Evolutionary conservation across 768 basidiomycete species (phyloP).

Genomic region (Trametes punicea): DNA sequence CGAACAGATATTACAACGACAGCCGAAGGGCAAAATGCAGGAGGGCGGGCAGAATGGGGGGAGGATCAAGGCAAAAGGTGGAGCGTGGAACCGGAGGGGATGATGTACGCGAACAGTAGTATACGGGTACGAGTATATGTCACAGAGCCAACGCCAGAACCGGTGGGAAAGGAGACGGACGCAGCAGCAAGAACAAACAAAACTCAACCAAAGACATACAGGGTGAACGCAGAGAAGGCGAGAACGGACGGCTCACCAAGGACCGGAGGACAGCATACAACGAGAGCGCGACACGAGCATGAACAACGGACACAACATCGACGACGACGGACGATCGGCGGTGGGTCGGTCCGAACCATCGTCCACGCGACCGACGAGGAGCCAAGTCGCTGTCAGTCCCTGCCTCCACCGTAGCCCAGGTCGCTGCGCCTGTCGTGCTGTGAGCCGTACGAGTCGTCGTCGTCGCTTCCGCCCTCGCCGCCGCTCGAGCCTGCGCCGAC

Average conservation of each 20-base stretch:
- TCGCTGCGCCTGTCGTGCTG: slow-evolving; percentile 28
- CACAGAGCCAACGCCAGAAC: neutral
- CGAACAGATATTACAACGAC: slow-evolving; percentile 2
- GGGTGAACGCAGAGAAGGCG: neutral
- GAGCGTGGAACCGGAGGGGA: neutral
- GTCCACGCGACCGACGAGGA: no score
- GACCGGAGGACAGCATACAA: neutral
- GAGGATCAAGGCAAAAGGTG: neutral
- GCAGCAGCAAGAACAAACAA: neutral
- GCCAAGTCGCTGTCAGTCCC: slow-evolving; percentile 10
- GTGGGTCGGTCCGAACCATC: no score
- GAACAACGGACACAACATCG: neutral
- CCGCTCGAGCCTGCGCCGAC: slow-evolving; percentile 20
- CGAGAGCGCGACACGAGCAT: neutral
- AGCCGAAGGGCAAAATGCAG: neutral
- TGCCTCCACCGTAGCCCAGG: slow-evolving; percentile 17
- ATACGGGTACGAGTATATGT: slow-evolving; percentile 1
- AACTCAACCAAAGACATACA: neutral
- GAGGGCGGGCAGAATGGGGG: neutral
- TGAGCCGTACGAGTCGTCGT: slow-evolving; percentile 31
- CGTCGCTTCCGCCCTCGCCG: slow-evolving; percentile 29
- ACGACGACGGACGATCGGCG: neutral
- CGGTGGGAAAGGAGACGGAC: neutral
- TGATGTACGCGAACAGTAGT: neutral
- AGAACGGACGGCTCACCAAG: neutral